These are phyloP conservation scores for Lolium multiflorum DNA, from an alignment of 176 grass and related monocot genomes.

Conservation along the genomic window DNA sequence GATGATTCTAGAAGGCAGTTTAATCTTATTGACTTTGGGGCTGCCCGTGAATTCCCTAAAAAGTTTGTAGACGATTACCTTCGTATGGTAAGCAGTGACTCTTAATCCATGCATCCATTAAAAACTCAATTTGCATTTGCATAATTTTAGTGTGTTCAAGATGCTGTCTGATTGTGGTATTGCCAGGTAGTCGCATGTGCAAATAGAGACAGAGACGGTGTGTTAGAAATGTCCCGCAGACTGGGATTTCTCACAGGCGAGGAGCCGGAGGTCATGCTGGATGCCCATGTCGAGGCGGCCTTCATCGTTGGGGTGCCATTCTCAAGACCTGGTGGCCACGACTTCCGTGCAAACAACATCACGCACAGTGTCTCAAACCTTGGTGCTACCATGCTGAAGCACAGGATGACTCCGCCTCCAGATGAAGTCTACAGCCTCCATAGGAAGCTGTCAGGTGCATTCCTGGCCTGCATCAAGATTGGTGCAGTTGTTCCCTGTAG, in stretches of 20 bases:
- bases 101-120: background rate
- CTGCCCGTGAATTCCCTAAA: conserved; percentile 79
- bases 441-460: conserved; percentile 93
- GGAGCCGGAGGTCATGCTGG: conserved; percentile 85
- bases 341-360: conserved; percentile 83
- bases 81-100: conserved; percentile 60
- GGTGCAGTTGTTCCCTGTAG: conserved; percentile 88
- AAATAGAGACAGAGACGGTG: conserved; percentile 69
- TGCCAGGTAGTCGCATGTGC: conserved; percentile 89
- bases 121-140: background rate
- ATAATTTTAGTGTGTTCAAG: background rate
- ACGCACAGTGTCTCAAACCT: conserved; percentile 79
- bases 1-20: conserved; percentile 68
- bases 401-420: conserved; percentile 85
- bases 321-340: conserved; percentile 66
- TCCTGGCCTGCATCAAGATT: conserved; percentile 94
- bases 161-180: conserved; percentile 9
- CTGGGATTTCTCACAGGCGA: conserved; percentile 93
- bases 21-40: conserved; percentile 96
- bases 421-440: conserved; percentile 95
- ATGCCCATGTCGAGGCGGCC: conserved; percentile 86
- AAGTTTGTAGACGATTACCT: conserved; percentile 93
- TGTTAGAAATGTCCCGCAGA: conserved; percentile 80
- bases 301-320: conserved; percentile 91
- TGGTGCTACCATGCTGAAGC: conserved; percentile 91